Conservation (phyloP, 208 protist species). For the Trypanosoma scelopori region DNA sequence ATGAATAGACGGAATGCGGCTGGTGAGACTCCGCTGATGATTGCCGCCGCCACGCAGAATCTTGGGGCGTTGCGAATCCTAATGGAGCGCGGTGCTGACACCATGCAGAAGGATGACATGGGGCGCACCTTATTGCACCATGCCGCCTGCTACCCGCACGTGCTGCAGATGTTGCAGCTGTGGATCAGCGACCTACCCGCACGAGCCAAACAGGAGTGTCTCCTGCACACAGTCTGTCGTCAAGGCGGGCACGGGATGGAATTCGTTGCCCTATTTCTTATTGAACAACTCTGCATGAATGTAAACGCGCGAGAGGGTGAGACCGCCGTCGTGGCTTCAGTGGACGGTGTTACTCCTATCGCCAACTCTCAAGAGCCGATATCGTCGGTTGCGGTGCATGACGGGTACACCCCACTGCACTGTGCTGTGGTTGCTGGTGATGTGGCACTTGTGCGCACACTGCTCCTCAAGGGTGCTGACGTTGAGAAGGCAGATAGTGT, state of each 20-base stretch:
- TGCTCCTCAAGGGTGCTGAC: conserved; percentile 63
- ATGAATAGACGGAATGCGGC: conserved; percentile 42
- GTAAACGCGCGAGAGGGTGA: conserved; percentile 51
- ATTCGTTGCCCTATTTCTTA: conserved; percentile 59
- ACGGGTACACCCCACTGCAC: conserved; percentile 53
- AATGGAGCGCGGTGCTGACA: conserved; percentile 55
- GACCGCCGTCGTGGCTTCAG: neutral
- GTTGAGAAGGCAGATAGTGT: conserved; percentile 12
- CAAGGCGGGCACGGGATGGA: conserved; percentile 23
- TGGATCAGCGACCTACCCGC: conserved; percentile 41
- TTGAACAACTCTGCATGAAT: conserved; percentile 61
- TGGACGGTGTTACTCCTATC: neutral
- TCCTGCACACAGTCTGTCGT: conserved; percentile 63
- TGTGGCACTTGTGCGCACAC: conserved; percentile 44
- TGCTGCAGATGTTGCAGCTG: conserved; percentile 51
- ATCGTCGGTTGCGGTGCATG: conserved; percentile 10
- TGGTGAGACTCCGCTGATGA: conserved; percentile 83
- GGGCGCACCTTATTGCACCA: conserved; percentile 55
- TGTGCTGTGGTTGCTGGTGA: conserved; percentile 57
- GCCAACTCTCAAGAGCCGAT: neutral
- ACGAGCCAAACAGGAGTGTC: conserved; percentile 26
- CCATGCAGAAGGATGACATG: conserved; percentile 32
- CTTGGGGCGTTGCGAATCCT: conserved; percentile 43
- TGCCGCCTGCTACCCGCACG: conserved; percentile 48
- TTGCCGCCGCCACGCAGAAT: conserved; percentile 54